Base-by-base conservation (phyloP, 2,329 filamentous ascomycete genomes). In the Venturia effusa region DNA sequence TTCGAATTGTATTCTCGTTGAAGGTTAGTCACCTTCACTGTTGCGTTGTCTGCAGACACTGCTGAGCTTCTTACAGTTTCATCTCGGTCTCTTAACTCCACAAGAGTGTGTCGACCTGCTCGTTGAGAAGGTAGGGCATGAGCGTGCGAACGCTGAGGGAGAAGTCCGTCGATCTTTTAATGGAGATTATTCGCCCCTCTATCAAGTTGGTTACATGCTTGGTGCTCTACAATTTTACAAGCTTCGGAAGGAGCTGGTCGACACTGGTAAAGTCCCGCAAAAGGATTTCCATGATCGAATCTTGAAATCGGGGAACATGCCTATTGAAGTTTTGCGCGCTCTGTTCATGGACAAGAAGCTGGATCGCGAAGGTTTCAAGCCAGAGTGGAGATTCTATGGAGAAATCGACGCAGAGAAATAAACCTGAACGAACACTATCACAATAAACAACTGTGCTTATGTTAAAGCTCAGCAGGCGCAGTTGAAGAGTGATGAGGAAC, bases 91-190 rank as follows among this genome's bases (percentile, higher is more conserved):
- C 66, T 79, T 84, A 76, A 77, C 73, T 11, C 77, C 83, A 1
- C 74, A 77, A 65, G 78, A 84, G 67, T 85, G 82, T 62, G 78
- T 86, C 19, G 81, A 86, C 65, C 69, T 84, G 63, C 75, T 86
- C 1, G 82, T 85, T 0, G 71, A 81, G 32, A 76, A 76, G 70
- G 83, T 85, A 0, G 83, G 83, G 0, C 84, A 86, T 68, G 83
- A 86, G 71, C 75, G 81, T 7, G 78, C 80, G 1, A 85, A 81
- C 3, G 84, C 84, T 0, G 83, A 86, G 69, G 84, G 82, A 0
- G 84, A 86, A 70, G 83, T 86, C 0, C 75, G 83, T 19, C 72
- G 84, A 32, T 83, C 80, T 17, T 77, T 86, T 39, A 79, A 78
- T 65, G 83, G 82, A 1, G 78, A 82, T 19, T 85, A 85, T 69